Evolutionary conservation across 495 filamentous ascomycete genomes (phyloP), one percentile per base, ranked within the genome.

Genomic region (Penicillium fimorum): DNA sequence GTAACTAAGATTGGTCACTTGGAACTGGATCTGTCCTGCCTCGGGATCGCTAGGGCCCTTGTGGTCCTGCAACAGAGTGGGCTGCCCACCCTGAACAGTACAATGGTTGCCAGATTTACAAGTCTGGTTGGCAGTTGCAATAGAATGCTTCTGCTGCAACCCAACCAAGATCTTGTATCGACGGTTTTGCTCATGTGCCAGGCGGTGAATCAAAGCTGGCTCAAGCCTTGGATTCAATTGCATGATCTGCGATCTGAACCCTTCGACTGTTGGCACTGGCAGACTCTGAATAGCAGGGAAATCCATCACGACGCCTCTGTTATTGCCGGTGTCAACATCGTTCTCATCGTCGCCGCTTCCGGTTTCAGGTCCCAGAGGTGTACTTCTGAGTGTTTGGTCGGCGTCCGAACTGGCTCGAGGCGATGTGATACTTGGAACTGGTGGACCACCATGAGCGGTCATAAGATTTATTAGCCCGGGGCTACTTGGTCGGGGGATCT

Each of bases 111-210:
- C 82, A 20, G 83, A 81, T 25, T 78, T 55, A 66, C 91, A 96
- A 18, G 76, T 81, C 15, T 59, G 55, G 33, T 76, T 73, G 18
- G 68, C 70, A 15, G 86, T 74, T 4, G 79, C 79, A 48, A 79
- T 76, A 0, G 82, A 68, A 65, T 96, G 92, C 61, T 88, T 90
- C 25, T 87, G 79, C 60, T 86, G 86, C 47, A 82, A 71, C 20
- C 85, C 87, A 32, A 94, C 79, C 32, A 97, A 77, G 41, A 83
- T 83, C 71, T 90, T 92, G 68, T 92, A 96, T 38, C 92, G 84
- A 49, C 82, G 78, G 37, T 85, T 73, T 63, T 96, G 90, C 63
- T 96, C 90, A 54, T 87, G 76, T 0, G 87, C 89, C 60, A 96
- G 87, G 43, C 93, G 84, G n/a, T 93, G 87, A 17, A 93, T 80